Conservation (phyloP, 306 rosid genomes). For the Acacia crassicarpa region DNA sequence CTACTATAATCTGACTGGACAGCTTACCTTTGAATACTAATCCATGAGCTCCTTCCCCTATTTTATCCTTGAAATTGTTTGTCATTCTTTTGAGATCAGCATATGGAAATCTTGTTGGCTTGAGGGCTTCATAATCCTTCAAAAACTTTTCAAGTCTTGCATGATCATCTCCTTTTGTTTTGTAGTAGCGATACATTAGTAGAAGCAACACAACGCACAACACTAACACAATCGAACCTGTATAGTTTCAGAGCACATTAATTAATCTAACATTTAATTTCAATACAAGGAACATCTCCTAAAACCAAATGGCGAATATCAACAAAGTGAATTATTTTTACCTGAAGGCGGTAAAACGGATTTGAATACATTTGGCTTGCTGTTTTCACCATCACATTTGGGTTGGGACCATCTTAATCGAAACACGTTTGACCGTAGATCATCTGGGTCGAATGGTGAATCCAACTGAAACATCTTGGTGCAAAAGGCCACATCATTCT, state of each 20-base stretch:
- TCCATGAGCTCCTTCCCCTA: neutral
- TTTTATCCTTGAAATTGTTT: neutral
- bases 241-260: neutral
- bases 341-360: neutral
- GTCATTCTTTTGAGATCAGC: constrained; percentile 25
- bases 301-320: neutral
- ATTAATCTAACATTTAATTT: neutral
- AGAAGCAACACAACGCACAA: neutral
- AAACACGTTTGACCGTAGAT: fast-evolving
- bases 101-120: constrained; percentile 42
- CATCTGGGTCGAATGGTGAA: fast-evolving
- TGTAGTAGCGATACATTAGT: neutral
- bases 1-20: neutral
- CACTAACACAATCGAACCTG: neutral
- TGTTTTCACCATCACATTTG: neutral
- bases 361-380: neutral
- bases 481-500: neutral
- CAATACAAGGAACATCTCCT: neutral
- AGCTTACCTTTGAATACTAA: neutral
- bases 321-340: neutral
- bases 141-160: constrained; percentile 33
- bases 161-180: constrained; percentile 31
- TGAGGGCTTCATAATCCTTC: constrained; percentile 39
- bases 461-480: neutral
- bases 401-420: neutral